Evolutionary conservation across 139 green algal species (phyloP), one percentile per base, ranked within the genome.

Genomic region (Tetraselmis striata): DNA sequence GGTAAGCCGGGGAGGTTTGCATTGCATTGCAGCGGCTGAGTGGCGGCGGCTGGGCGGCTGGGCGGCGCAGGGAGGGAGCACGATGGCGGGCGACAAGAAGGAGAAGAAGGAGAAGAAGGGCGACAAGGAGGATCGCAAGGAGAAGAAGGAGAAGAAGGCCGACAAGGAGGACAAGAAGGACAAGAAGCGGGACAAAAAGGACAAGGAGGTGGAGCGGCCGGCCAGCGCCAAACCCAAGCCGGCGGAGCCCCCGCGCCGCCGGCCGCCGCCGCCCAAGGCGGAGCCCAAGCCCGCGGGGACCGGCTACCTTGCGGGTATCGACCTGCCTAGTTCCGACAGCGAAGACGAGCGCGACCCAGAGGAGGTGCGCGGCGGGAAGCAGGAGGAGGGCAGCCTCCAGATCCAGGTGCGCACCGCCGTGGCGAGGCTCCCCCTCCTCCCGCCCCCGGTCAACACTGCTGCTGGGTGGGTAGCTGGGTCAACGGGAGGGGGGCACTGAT

Each of bases 231-330:
- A 30, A 76, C 23, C 67, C 77, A 27, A 59, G 30, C 5, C 80
- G 27, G 31, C 79, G 27, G 59, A 76, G 22, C 76, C 28, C 26
- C 82, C 1, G 30, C 32, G 32, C 24, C 45, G 59, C 45, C 80
- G 78, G 32, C 80, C 84, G 30, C 83, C 84, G 30, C 82, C 80
- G 74, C 82, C 76, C 67, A 89, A 58, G 77, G 83, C 58, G 74
- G 85, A 77, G 74, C 82, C 58, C 23, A 81, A 87, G 82, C 79
- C 58, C 25, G 79, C 30, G 80, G 82, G 76, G 1, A 82, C 88
- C 76, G 87, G 92, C 82, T 99, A 98, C 86, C 84, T 98, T 18
- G 94, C 86, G 0, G 96, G 94, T 32, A 91, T 98, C n/a, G 96
- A 99, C 87, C 85, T 99, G 79, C 96, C 97, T 0, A 93, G 93